A percentile compares a stretch with the other conserved stretches of the same genome.
Conservation (phyloP, 192 early-diverging fungal species). For the Allomyces javanicus region DNA sequence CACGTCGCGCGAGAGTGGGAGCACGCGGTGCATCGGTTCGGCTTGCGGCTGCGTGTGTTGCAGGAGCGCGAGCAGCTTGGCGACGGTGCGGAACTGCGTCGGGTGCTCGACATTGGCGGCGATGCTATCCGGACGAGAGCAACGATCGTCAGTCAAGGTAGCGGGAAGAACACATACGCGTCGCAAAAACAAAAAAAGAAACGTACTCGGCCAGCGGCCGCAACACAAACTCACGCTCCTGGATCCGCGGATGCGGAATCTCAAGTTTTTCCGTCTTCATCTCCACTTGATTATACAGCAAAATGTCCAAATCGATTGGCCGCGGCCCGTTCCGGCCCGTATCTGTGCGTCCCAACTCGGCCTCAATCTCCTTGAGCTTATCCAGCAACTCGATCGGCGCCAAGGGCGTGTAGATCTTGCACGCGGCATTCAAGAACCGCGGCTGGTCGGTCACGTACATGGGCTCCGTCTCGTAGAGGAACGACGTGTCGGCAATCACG, state of each 20-base stretch:
- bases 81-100: slow-evolving; percentile 52
- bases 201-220: slow-evolving; percentile 79
- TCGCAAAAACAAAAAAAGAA: not conserved
- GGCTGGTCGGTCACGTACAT: slow-evolving; percentile 94
- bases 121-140: slow-evolving; percentile 36
- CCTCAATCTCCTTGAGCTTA: slow-evolving; percentile 68
- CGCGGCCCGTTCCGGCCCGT: slow-evolving; percentile 66
- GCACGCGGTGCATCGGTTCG: slow-evolving; percentile 24
- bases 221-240: slow-evolving; percentile 89
- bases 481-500: slow-evolving; percentile 68
- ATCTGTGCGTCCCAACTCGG: slow-evolving; percentile 49
- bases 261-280: slow-evolving; percentile 42
- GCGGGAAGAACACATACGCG: not conserved
- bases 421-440: slow-evolving; percentile 72
- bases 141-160: not conserved
- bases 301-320: slow-evolving; percentile 85
- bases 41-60: not conserved
- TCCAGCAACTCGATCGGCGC: slow-evolving; percentile 49
- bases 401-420: slow-evolving; percentile 59
- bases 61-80: slow-evolving; percentile 42
- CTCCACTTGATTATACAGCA: slow-evolving; percentile 69
- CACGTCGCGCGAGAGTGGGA: slow-evolving; percentile 15
- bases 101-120: slow-evolving; percentile 78
- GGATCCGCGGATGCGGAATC: slow-evolving; percentile 73
- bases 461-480: slow-evolving; percentile 86